phyloP scores from a whole-genome alignment of 2,329 filamentous ascomycete species.

The Colletotrichum horii region DNA sequence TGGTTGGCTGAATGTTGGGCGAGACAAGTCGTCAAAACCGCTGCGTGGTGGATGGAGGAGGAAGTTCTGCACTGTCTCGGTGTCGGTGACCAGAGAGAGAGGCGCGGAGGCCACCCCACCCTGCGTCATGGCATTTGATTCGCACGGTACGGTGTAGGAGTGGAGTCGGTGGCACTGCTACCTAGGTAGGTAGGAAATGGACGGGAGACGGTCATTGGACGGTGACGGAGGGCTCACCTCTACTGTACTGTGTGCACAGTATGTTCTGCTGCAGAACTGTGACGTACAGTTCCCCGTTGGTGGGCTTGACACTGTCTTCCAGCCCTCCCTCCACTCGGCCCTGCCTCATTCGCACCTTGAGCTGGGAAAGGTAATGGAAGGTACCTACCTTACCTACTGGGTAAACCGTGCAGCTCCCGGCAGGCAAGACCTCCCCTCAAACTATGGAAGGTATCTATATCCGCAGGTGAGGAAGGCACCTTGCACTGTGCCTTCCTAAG shows the following conservation, averaged over 20 bases:
- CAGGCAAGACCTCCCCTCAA: background rate
- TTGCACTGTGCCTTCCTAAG: background rate
- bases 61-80: constrained; percentile 1
- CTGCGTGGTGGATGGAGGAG: background rate
- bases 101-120: background rate
- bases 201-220: background rate
- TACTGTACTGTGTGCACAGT: background rate
- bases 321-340: background rate
- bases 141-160: constrained; percentile 15
- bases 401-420: background rate
- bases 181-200: background rate
- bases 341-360: background rate
- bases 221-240: background rate
- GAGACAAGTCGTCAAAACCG: background rate
- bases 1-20: background rate
- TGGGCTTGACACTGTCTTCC: background rate
- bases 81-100: background rate
- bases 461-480: too few species aligned
- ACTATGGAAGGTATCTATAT: too few species aligned
- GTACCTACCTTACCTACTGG: background rate
- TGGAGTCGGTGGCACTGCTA: background rate
- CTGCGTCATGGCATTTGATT: background rate
- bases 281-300: background rate
- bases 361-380: background rate
- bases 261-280: background rate